Base-by-base conservation (phyloP, 1,139 yeast genomes). In the Geotrichum cucujoidarum region DNA sequence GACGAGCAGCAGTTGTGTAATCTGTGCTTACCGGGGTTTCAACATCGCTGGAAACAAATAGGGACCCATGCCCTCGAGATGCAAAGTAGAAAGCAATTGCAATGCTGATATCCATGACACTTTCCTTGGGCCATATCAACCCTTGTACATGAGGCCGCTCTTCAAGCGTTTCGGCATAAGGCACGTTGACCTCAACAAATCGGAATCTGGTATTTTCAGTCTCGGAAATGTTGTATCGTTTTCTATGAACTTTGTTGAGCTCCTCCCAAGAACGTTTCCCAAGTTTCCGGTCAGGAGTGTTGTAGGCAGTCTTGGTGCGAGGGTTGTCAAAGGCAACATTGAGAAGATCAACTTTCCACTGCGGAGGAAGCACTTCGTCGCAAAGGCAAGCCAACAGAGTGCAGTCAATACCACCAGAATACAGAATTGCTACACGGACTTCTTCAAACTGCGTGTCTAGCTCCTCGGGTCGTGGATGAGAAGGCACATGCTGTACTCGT, bases 61-160 rank as follows among this genome's bases (percentile, higher is more conserved):
- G 30, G 11, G 56, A 58, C 0, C 80, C 80, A 1, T 53, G 39
- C 1, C 85, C 85, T 45, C 78, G 72, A 1, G 95, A 75, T 0
- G 97, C 97, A 70, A 90, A 92, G 62, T 83, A 89, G 61, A 92
- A 92, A 0, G 98, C 98, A 53, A 89, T 79, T 0, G 97, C 97
- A 48, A 92, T 92, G 1, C 95, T 85, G 32, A 88, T 67, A 64
- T 92, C 99, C 97, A 92, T 94, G 54, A 89, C 97, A 0, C 97
- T 89, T 47, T 78, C 75, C 53, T 82, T 78, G 0, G 99, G 98
- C 59, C 72, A 81, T 76, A 92, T 92, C 37, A 90, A 68, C 25
- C 74, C 69, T 42, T 73, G 67, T 0, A 90, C 95, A 1, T 70
- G 65, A 0, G 71, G 64, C 47, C 75, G 75, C 43, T 77, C 77